A percentile compares a stretch with the other conserved stretches of the same genome.
Evolutionary conservation across 2,329 filamentous ascomycete genomes (phyloP).

Genomic region (Cordyceps javanica): DNA sequence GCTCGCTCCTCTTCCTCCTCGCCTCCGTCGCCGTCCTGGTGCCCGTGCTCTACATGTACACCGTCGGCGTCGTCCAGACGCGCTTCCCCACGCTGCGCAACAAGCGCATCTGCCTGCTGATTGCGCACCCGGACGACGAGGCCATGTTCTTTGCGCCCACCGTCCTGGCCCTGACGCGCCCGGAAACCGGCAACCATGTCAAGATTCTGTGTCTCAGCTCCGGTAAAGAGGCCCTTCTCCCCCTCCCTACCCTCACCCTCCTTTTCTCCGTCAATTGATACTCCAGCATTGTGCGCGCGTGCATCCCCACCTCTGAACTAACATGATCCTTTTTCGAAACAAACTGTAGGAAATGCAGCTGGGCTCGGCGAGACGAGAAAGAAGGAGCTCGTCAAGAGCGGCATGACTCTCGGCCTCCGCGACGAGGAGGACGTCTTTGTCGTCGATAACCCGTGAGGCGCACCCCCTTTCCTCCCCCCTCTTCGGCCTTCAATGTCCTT

Average conservation of each 20-base stretch:
- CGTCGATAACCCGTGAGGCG: slow-evolving; percentile 62
- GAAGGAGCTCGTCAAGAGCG: slow-evolving; percentile 77
- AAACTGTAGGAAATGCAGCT: slow-evolving; percentile 75
- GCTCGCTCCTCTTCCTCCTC: slow-evolving; percentile 19
- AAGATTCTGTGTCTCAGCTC: slow-evolving; percentile 91
- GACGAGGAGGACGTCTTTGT: slow-evolving; percentile 75
- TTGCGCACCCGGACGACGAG: slow-evolving; percentile 96
- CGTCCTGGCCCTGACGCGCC: slow-evolving; percentile 74
- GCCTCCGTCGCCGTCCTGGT: slow-evolving; percentile 33
- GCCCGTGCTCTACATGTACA: slow-evolving; percentile 48
- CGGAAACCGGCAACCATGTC: slow-evolving; percentile 78
- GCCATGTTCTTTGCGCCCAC: slow-evolving; percentile 98
- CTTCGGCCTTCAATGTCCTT: slow-evolving; percentile 20
- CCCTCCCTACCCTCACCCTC: too few relatives aligned
- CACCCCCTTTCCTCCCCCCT: not conserved
- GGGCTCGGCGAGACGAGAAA: slow-evolving; percentile 79
- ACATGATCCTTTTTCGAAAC: slow-evolving; percentile 10
- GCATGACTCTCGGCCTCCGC: slow-evolving; percentile 66
- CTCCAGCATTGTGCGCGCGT: too few relatives aligned
- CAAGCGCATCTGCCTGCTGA: slow-evolving; percentile 86
- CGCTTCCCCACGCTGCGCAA: slow-evolving; percentile 63
- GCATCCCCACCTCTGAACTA: too few relatives aligned
- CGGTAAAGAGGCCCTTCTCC: slow-evolving; percentile 39
- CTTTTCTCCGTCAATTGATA: too few relatives aligned
- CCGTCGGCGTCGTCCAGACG: slow-evolving; percentile 37